Conservation (phyloP, 305 asterid genomes). For the Ilex paraguariensis region DNA sequence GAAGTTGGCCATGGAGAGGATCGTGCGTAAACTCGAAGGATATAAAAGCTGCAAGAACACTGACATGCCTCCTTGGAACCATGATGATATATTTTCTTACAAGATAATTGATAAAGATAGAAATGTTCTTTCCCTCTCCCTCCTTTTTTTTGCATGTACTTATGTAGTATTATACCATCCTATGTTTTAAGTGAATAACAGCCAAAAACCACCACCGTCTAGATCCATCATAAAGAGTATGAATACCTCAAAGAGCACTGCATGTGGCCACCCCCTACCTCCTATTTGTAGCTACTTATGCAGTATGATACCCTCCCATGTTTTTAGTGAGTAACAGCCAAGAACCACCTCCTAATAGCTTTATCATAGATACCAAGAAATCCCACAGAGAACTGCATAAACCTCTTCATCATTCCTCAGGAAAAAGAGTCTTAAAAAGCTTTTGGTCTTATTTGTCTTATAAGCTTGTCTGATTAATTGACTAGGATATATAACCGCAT, state of each 20-base stretch:
- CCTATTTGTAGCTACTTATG: conserved; percentile 1
- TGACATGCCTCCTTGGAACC: not conserved
- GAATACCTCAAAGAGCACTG: conserved; percentile 1
- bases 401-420: conserved; percentile 16
- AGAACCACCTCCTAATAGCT: conserved; percentile 9
- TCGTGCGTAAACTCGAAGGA: conserved; percentile 15
- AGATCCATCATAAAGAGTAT: conserved; percentile 7
- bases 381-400: conserved; percentile 15
- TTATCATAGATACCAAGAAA: conserved; percentile 1
- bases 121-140: conserved; percentile 3
- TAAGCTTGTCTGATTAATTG: conserved; percentile 15
- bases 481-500: not conserved
- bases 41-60: conserved; percentile 10
- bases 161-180: conserved; percentile 5
- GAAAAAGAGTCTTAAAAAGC: conserved; percentile 1
- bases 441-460: conserved; percentile 16
- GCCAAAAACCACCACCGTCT: conserved; percentile 1
- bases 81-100: conserved; percentile 11
- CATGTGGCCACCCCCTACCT: not conserved
- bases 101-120: conserved; percentile 8
- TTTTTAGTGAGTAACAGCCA: conserved; percentile 1
- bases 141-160: conserved; percentile 8
- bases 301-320: conserved; percentile 6
- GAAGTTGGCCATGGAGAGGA: conserved; percentile 20
- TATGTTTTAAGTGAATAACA: conserved; percentile 4